Conservation (phyloP, 2,329 filamentous ascomycete genomes). For the Talaromyces verruculosus region DNA sequence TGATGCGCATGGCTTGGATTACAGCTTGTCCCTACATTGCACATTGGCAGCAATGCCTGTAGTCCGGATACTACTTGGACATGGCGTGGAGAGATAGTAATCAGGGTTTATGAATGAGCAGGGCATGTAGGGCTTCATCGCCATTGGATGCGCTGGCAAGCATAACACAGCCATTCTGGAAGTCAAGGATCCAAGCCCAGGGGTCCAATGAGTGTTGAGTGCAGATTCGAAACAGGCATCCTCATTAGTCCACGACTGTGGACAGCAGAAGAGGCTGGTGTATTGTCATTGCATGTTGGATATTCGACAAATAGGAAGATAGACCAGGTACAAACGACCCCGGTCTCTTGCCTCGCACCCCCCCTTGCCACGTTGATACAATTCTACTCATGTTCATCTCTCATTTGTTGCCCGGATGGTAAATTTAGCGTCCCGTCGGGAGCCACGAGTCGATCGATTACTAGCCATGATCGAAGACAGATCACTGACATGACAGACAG, state of each 20-base stretch:
- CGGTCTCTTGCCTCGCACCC: background rate
- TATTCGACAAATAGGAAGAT: conserved; percentile 8
- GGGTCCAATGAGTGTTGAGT: background rate
- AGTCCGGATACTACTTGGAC: conserved; percentile 2
- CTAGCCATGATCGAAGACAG: background rate
- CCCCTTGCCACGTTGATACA: conserved; percentile 17
- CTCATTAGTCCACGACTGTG: conserved; percentile 16
- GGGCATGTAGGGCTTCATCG: background rate
- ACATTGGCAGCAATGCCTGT: conserved; percentile 13
- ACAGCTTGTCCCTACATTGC: conserved; percentile 2
- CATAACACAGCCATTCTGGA: conserved; percentile 14
- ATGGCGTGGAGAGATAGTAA: conserved; percentile 2
- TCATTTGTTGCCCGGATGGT: conserved; percentile 8
- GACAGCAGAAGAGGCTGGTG: conserved; percentile 9
- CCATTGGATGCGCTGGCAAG: conserved; percentile 16
- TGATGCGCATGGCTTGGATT: conserved; percentile 15
- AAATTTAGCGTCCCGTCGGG: background rate
- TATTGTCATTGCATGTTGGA: conserved; percentile 9
- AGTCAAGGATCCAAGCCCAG: background rate
- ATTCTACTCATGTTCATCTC: background rate
- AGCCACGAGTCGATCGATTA: conserved; percentile 16
- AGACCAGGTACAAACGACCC: background rate
- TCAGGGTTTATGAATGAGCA: conserved; percentile 2
- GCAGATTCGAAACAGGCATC: background rate
- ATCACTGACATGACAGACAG: conserved; percentile 3